Conservation (phyloP, 2,329 filamentous ascomycete species). For the Phaeosphaeriaceae sp. region DNA sequence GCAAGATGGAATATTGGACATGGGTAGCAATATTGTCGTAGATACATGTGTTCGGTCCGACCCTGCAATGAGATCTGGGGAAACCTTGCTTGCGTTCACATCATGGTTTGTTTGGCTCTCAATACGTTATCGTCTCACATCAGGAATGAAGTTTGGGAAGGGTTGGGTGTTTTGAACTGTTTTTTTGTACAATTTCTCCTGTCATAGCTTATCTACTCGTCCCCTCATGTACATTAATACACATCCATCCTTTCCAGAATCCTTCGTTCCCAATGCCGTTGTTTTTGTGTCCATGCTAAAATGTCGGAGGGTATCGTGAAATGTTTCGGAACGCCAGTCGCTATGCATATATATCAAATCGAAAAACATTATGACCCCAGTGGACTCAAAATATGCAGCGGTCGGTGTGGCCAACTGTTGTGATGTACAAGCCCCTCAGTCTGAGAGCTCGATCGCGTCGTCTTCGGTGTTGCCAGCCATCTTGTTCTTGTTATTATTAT, state of each 20-base stretch:
- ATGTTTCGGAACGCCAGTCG: background rate
- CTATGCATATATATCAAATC: background rate
- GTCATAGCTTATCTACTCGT: background rate
- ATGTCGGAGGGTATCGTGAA: background rate
- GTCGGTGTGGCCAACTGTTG: background rate
- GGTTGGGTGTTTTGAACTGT: background rate
- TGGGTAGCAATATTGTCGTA: background rate
- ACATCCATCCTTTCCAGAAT: background rate
- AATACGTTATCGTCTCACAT: background rate
- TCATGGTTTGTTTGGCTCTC: background rate
- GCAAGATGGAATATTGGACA: background rate
- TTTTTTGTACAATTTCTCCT: background rate
- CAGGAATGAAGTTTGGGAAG: too few species aligned
- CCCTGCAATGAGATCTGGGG: too few species aligned
- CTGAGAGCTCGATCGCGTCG: conserved; percentile 45
- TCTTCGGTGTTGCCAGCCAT: conserved; percentile 38
- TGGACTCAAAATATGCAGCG: background rate
- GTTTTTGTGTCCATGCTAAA: background rate
- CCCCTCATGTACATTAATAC: background rate
- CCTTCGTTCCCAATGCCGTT: background rate
- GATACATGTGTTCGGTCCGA: background rate
- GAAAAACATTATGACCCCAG: background rate
- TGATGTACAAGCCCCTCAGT: conserved; percentile 19
- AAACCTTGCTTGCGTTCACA: too few species aligned
- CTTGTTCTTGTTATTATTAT: conserved; percentile 2